Evolutionary conservation across 2,329 filamentous ascomycete species (phyloP).

Genomic region (Zarea fungicola): DNA sequence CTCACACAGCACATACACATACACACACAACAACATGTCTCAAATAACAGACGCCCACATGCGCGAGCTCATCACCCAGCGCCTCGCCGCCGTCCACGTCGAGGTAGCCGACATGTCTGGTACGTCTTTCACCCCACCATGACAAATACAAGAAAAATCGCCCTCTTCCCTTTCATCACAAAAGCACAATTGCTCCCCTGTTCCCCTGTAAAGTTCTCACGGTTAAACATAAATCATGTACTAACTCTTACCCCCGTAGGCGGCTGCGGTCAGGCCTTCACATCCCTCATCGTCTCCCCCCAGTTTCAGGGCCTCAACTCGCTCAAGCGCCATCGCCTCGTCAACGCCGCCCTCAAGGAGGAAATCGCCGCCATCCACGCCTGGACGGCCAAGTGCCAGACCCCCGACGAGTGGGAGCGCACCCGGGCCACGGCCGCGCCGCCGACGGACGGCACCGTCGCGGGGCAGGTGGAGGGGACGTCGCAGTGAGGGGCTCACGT

Average conservation of each 20-base stretch:
- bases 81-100: constrained; percentile 71
- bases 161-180: too few species aligned
- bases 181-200: too few species aligned
- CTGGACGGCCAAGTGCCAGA: constrained; percentile 92
- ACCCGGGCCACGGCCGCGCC: constrained; percentile 40
- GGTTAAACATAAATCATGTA: too few species aligned
- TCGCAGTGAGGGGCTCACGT: constrained; percentile 12
- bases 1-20: neutral
- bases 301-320: constrained; percentile 67
- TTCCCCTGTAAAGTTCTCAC: too few species aligned
- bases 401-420: constrained; percentile 81
- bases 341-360: constrained; percentile 75
- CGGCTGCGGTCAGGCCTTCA: constrained; percentile 58
- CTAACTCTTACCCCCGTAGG: constrained; percentile 32
- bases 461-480: constrained; percentile 35
- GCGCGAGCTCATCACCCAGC: constrained; percentile 60
- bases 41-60: constrained; percentile 70
- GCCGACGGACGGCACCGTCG: constrained; percentile 39
- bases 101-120: constrained; percentile 91
- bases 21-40: constrained; percentile 35
- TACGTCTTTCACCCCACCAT: constrained; percentile 36
- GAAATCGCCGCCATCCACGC: constrained; percentile 91
- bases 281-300: constrained; percentile 56
- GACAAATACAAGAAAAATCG: neutral
- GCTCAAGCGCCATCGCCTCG: constrained; percentile 78